Base-by-base conservation (phyloP, 2,329 filamentous ascomycete genomes). In the Akanthomyces muscarius region DNA sequence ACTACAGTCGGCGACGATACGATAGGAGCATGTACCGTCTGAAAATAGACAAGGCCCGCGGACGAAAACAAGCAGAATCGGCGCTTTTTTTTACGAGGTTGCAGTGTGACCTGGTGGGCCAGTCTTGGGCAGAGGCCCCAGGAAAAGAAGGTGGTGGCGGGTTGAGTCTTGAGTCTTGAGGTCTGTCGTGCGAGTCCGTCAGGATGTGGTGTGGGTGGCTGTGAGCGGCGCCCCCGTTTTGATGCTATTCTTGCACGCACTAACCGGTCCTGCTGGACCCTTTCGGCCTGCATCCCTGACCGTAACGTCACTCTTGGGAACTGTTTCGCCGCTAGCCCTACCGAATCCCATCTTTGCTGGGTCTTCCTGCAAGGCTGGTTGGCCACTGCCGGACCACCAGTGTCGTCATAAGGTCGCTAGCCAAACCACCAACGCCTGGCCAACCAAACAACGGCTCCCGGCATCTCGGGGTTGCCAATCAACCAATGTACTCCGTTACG, bases 241-340 rank as follows among this genome's bases (percentile, higher is more conserved):
- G 57, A 42, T 60, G 57, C 57, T 60, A 60, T 60, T 60, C 57
- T 60, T 60, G 51, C 36, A 55, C 57, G 33, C 52, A 42, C 52
- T 33, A 54, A 41, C 38, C 13, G 38, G 14, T 41, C 38, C 38
- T 41, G 38, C 21, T 8, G 21, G 38, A 57, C 42, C 41, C 25
- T 47, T 36, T 36, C 7, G 10, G 7, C 33, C 33, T 36, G 25
- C 28, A 30, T 30, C 28, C 28, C 28, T 30, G 28, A 4, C 42
- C 10, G 54, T 25, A 47, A 57, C 54, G 54, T 57, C 30, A 52
- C 48, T 16, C 13, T 25, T 18, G 25, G 18, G 10, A 21, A 14
- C 21, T 48, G n/a, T 21, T 48, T 8, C 18, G 16, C 28, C 28
- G 48, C 48, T 52, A 52, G 47, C 47, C 48, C 25, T 16, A 52